Evolutionary conservation across 78 protist genomes (phyloP).

Genomic region (Chrysochromulina parva): DNA sequence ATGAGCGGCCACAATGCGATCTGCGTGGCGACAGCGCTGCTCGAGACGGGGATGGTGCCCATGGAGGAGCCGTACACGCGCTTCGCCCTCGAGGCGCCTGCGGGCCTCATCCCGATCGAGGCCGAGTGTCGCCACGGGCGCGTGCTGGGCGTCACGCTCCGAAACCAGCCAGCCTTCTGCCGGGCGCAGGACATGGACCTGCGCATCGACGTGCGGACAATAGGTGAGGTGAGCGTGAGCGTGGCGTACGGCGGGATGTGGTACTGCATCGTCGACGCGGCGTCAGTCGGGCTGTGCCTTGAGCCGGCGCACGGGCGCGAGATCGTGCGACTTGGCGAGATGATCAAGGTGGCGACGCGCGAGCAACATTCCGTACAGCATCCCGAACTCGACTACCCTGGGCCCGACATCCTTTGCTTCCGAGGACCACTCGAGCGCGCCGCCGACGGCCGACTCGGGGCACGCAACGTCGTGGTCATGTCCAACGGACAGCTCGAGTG

Average conservation of each 20-base stretch:
- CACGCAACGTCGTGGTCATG: constrained; percentile 34
- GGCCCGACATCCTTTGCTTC: constrained; percentile 49
- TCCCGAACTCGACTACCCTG: constrained; percentile 38
- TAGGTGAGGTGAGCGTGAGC: neutral
- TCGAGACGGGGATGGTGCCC: constrained; percentile 29
- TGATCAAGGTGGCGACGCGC: constrained; percentile 24
- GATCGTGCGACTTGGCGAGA: neutral
- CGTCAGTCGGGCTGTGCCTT: neutral
- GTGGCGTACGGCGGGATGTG: constrained; percentile 38
- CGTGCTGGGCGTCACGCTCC: neutral
- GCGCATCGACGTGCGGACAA: neutral
- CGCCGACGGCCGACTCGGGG: neutral
- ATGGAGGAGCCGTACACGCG: neutral
- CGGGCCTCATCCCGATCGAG: neutral
- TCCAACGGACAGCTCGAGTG: constrained; percentile 29
- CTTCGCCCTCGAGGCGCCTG: neutral
- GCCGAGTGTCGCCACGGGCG: neutral
- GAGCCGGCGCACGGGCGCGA: neutral
- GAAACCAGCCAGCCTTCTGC: constrained; percentile 6
- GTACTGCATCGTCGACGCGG: constrained; percentile 38
- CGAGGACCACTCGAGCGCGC: neutral
- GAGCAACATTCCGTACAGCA: constrained; percentile 30
- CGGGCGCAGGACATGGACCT: neutral
- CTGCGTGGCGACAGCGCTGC: constrained; percentile 39
- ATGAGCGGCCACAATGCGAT: constrained; percentile 39